Evolutionary conservation across 2,329 filamentous ascomycete genomes (phyloP).

Genomic region (Aspergillus persii): DNA sequence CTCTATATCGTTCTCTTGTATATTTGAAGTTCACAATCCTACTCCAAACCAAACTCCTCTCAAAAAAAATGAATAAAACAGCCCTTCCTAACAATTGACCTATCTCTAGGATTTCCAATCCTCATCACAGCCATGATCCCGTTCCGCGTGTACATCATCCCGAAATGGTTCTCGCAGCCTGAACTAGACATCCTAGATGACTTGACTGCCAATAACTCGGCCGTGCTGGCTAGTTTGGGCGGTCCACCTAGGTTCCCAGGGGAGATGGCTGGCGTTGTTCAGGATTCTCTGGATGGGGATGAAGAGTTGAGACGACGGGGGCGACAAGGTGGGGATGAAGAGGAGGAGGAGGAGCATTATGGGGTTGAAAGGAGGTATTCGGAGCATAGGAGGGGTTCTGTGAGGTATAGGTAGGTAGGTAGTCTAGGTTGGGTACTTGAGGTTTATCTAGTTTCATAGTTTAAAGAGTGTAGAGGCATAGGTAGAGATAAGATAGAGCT

Average conservation of each 20-base stretch:
- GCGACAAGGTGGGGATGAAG: no score
- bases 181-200: slow-evolving; percentile 54
- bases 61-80: neutral
- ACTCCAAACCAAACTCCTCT: neutral
- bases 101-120: slow-evolving; percentile 51
- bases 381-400: neutral
- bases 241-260: slow-evolving; percentile 46
- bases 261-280: neutral
- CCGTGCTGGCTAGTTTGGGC: slow-evolving; percentile 54
- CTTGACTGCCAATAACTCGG: slow-evolving; percentile 53
- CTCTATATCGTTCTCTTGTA: neutral
- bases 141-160: slow-evolving; percentile 50
- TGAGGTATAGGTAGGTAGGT: neutral
- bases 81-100: neutral
- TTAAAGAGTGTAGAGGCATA: no score
- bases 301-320: no score
- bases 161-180: slow-evolving; percentile 48
- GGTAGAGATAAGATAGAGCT: no score
- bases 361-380: neutral
- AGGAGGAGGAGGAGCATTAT: neutral
- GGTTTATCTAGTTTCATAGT: no score
- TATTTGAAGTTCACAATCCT: no score
- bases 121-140: slow-evolving; percentile 58
- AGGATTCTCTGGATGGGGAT: neutral
- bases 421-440: no score